Evolutionary conservation across 2,329 filamentous ascomycete genomes (phyloP), one percentile per base, ranked within the genome.

Genomic region (Colletotrichum aenigma): DNA sequence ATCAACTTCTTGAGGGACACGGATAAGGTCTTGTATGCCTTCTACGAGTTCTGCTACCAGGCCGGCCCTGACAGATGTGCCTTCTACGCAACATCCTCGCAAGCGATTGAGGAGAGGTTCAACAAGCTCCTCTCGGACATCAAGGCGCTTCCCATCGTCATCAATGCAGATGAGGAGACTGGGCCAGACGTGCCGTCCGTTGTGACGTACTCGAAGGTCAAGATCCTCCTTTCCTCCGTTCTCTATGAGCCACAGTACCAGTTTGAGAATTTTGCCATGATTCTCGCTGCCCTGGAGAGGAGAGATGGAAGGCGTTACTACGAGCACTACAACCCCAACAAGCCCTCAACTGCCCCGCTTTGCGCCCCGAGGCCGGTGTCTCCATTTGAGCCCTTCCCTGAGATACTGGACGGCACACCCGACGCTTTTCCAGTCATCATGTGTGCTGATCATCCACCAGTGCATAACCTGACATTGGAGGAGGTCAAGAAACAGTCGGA

Each of bases 41-140:
- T 93, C 73, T 91, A 89, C 78, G 82, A 84, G 21, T 86, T 87
- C 55, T 93, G 92, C 79, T 86, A 88, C 78, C 82, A 85, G 56
- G 90, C 88, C 21, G 89, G 89, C 0, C 89, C 89, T 0, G 75
- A 83, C 1, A 84, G 81, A 8, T 92, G 89, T 71, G 84, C 84
- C 2, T 85, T 91, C 58, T 84, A 85, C 76, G 84, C 82, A 2
- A 61, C 79, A 1, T 82, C 84, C 1, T 81, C 87, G 0, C 77
- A 78, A 0, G 81, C 81, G n/a, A 85, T 90, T 69, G 81, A 86
- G 56, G 62, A 82, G 10, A 82, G 86, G 0, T 82, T 90, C 21
- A 77, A 80, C 7, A 72, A 73, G 4, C 81, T 91, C 1, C 84
- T 91, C 13, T 78, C 82, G 3, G 76, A 76, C 1, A 82, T 91